phyloP scores from a whole-genome alignment of 371 early-diverging fungal genomes.

The Mortierella sp. region DNA sequence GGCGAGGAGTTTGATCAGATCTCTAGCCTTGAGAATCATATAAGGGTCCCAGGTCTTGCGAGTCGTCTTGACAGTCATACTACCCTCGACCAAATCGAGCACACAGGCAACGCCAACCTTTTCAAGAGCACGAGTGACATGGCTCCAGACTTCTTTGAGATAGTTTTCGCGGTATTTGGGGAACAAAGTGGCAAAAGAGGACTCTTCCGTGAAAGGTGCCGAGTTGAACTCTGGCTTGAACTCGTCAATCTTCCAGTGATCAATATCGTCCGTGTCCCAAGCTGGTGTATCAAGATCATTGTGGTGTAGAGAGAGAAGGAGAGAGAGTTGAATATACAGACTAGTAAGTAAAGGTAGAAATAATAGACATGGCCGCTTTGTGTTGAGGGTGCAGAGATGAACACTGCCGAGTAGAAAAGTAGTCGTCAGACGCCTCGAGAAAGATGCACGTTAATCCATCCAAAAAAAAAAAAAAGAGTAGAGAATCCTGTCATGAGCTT shows the following conservation, averaged over 20 bases:
- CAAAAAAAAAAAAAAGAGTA: no score
- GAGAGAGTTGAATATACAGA: neutral
- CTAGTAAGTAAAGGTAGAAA: neutral
- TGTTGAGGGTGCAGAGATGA: neutral
- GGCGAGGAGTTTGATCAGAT: slow-evolving; percentile 95
- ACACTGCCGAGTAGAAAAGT: no score
- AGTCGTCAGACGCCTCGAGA: no score
- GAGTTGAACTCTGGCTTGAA: slow-evolving; percentile 86
- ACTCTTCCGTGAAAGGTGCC: slow-evolving; percentile 93
- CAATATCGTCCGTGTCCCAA: slow-evolving; percentile 95
- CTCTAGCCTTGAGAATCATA: slow-evolving; percentile 95
- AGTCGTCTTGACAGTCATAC: slow-evolving; percentile 98
- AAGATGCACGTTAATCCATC: no score
- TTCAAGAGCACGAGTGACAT: slow-evolving; percentile 89
- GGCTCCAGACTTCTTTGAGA: slow-evolving; percentile 95
- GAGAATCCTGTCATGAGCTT: no score
- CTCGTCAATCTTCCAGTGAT: slow-evolving; percentile 94
- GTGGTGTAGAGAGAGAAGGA: neutral
- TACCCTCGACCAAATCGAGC: slow-evolving; percentile 96
- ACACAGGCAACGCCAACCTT: slow-evolving; percentile 91
- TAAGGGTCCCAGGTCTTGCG: slow-evolving; percentile 98
- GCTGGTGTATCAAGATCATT: slow-evolving; percentile 54
- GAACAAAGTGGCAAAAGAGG: slow-evolving; percentile 97
- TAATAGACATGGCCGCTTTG: neutral
- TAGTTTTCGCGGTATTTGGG: slow-evolving; percentile 99